These are phyloP conservation scores for Epichloe baconii DNA, from an alignment of 2,329 filamentous ascomycete species.

Conservation along the genomic window DNA sequence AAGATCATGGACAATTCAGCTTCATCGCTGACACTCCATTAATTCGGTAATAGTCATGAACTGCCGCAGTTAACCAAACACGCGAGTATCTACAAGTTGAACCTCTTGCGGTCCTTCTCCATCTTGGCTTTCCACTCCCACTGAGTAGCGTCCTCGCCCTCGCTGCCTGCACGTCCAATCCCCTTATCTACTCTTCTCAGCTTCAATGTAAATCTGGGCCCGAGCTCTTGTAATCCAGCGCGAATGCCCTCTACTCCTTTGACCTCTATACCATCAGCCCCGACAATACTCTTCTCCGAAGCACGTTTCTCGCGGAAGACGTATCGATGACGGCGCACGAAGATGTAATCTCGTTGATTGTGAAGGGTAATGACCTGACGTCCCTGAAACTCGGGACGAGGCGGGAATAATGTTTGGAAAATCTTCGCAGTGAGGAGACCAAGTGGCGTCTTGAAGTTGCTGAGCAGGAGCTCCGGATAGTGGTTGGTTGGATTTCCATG, in stretches of 20 bases:
- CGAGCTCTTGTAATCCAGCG: constrained; percentile 80
- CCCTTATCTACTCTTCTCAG: constrained; percentile 83
- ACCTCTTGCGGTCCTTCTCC: constrained; percentile 88
- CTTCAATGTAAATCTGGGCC: constrained; percentile 65
- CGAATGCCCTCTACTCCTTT: constrained; percentile 76
- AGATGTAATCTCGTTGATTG: constrained; percentile 94
- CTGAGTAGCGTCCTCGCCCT: constrained; percentile 63
- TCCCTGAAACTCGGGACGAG: constrained; percentile 69
- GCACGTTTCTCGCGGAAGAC: constrained; percentile 79
- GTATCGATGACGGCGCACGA: constrained; percentile 80
- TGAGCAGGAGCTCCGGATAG: constrained; percentile 79
- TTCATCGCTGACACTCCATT: background rate
- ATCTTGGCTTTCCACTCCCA: constrained; percentile 96
- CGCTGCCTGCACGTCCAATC: constrained; percentile 54
- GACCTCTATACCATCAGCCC: constrained; percentile 68
- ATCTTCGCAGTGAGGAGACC: constrained; percentile 78
- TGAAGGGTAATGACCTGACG: constrained; percentile 85
- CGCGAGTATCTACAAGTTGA: constrained; percentile 53
- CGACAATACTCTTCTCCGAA: constrained; percentile 77
- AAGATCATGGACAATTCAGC: too few relatives aligned
- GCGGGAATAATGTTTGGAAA: constrained; percentile 51
- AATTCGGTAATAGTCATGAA: background rate
- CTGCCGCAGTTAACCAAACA: too few relatives aligned
- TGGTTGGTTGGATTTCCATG: constrained; percentile 83
- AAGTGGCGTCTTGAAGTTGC: constrained; percentile 89